A percentile compares a stretch with the other conserved stretches of the same genome.
These are phyloP conservation scores for Pythium coloratum DNA, from an alignment of 352 stramenopile species.

Conservation along the genomic window DNA sequence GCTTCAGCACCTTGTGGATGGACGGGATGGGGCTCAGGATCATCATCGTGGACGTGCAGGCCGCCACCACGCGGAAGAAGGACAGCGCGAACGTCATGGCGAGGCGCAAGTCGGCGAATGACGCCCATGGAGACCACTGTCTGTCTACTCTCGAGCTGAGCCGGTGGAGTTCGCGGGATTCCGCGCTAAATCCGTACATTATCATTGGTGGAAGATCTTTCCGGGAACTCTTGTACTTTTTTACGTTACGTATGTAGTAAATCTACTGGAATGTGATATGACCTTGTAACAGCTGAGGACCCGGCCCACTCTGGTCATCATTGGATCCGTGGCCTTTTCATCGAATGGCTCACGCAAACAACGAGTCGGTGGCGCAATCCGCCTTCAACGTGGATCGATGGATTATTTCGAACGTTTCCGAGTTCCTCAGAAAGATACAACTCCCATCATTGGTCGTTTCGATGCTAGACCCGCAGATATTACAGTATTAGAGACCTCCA, in stretches of 20 bases:
- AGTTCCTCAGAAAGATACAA: too few relatives aligned
- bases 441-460: too few relatives aligned
- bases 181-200: neutral
- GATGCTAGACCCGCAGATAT: too few relatives aligned
- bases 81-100: slow-evolving; percentile 20
- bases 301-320: neutral
- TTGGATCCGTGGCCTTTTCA: neutral
- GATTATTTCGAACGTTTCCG: neutral
- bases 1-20: slow-evolving; percentile 35
- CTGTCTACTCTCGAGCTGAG: neutral
- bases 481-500: neutral
- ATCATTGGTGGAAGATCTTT: neutral
- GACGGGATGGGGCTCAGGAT: slow-evolving; percentile 45
- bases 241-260: neutral
- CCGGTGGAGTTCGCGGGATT: neutral
- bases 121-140: neutral
- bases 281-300: neutral
- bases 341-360: neutral
- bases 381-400: neutral
- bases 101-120: neutral
- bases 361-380: neutral
- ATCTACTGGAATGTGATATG: neutral
- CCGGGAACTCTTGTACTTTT: neutral
- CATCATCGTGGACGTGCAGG: slow-evolving; percentile 38
- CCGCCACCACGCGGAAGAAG: slow-evolving; percentile 34